These are phyloP conservation scores for Diaporthe capsici DNA, from an alignment of 2,329 filamentous ascomycete species.

Conservation along the genomic window DNA sequence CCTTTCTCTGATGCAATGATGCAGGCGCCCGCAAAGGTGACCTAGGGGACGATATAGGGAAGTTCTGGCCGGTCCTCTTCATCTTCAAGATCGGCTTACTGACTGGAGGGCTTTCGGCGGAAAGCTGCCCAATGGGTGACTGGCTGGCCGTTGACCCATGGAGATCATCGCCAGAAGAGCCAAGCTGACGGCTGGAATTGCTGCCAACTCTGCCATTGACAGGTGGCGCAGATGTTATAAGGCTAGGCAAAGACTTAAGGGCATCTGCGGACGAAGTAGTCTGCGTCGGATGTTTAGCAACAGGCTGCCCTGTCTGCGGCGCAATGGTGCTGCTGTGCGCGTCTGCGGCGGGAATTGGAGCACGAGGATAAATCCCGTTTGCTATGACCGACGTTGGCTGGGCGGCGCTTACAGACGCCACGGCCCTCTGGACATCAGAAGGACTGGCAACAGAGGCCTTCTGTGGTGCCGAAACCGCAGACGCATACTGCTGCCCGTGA, in stretches of 20 bases:
- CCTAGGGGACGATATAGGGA: constrained; percentile 23
- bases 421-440: neutral
- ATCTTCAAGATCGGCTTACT: constrained; percentile 38
- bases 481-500: neutral
- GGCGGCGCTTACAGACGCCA: constrained; percentile 4
- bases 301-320: neutral
- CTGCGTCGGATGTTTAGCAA: neutral
- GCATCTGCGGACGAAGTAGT: constrained; percentile 1
- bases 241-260: neutral
- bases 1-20: constrained; percentile 23
- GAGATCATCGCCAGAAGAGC: neutral
- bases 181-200: neutral
- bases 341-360: neutral
- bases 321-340: neutral
- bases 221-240: neutral
- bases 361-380: neutral
- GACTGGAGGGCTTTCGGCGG: neutral
- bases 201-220: constrained; percentile 6
- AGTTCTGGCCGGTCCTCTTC: constrained; percentile 41
- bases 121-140: neutral
- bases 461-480: neutral
- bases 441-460: neutral
- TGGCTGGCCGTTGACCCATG: neutral
- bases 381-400: neutral
- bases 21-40: constrained; percentile 13